Conservation (phyloP, 371 early-diverging fungal species). For the Mortierella sp. region DNA sequence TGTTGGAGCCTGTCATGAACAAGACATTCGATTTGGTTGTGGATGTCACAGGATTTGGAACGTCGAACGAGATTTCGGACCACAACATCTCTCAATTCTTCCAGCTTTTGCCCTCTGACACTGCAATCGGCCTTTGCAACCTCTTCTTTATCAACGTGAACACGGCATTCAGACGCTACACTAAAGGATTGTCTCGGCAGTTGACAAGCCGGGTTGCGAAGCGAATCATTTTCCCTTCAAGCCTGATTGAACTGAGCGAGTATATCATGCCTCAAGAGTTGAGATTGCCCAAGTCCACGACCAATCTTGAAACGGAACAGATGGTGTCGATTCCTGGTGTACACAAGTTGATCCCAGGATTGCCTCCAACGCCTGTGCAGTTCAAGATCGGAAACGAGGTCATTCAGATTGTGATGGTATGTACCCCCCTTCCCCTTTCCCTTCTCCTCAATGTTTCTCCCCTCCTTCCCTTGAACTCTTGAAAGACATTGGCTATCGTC, state of each 20-base stretch:
- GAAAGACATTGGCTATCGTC: background rate
- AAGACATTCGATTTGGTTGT: conserved; percentile 83
- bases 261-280: conserved; percentile 76
- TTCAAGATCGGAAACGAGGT: conserved; percentile 85
- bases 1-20: conserved; percentile 64
- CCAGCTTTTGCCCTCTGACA: conserved; percentile 77
- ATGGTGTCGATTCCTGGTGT: conserved; percentile 74
- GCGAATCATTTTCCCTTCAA: conserved; percentile 71
- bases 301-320: conserved; percentile 75
- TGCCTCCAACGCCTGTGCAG: conserved; percentile 77
- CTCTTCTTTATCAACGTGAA: conserved; percentile 85
- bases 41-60: conserved; percentile 86
- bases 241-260: conserved; percentile 76
- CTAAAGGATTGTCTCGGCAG: conserved; percentile 67
- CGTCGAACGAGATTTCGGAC: conserved; percentile 81
- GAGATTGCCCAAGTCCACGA: conserved; percentile 80
- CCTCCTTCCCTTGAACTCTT: too few relatives aligned
- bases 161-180: conserved; percentile 77
- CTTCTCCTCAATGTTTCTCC: too few relatives aligned
- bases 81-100: conserved; percentile 81
- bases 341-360: conserved; percentile 69
- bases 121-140: conserved; percentile 61
- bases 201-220: conserved; percentile 71
- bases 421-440: background rate
- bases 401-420: conserved; percentile 81